A percentile compares a stretch with the other conserved stretches of the same genome.
These are phyloP conservation scores for Gymnopilus junonius DNA, from an alignment of 768 basidiomycete species.

Conservation along the genomic window DNA sequence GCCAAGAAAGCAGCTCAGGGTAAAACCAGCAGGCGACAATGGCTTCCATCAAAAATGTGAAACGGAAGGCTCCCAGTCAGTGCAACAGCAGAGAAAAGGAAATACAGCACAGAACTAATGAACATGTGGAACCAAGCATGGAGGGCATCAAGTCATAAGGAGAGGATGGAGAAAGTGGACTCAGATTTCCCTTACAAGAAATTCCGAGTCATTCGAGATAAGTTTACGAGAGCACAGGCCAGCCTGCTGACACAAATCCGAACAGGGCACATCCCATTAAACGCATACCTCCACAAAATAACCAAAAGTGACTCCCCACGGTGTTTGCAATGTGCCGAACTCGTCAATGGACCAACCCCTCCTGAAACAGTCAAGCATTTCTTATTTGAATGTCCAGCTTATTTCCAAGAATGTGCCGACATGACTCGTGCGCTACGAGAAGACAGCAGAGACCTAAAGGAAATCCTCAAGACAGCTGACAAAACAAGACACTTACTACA, in stretches of 20 bases:
- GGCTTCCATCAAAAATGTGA: too few species aligned
- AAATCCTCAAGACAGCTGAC: background rate
- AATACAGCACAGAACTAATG: background rate
- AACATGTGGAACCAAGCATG: background rate
- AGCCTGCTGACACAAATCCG: background rate
- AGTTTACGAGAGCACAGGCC: background rate
- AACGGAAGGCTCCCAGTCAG: too few species aligned
- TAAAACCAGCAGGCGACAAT: too few species aligned
- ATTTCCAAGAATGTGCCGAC: background rate
- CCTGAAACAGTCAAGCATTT: background rate
- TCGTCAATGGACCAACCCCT: background rate
- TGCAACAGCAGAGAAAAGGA: background rate
- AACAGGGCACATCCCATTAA: background rate
- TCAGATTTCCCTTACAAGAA: background rate
- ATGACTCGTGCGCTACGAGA: background rate
- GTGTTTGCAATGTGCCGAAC: background rate
- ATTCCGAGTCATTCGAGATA: background rate
- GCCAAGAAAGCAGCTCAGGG: too few species aligned
- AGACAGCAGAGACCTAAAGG: background rate
- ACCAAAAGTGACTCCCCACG: background rate
- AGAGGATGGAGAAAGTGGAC: background rate
- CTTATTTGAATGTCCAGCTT: background rate
- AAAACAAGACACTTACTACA: background rate
- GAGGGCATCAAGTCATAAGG: background rate
- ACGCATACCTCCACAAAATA: background rate